Evolutionary conservation across 768 basidiomycete species (phyloP), one percentile per base, ranked within the genome.

Genomic region (Auricularia cornea): DNA sequence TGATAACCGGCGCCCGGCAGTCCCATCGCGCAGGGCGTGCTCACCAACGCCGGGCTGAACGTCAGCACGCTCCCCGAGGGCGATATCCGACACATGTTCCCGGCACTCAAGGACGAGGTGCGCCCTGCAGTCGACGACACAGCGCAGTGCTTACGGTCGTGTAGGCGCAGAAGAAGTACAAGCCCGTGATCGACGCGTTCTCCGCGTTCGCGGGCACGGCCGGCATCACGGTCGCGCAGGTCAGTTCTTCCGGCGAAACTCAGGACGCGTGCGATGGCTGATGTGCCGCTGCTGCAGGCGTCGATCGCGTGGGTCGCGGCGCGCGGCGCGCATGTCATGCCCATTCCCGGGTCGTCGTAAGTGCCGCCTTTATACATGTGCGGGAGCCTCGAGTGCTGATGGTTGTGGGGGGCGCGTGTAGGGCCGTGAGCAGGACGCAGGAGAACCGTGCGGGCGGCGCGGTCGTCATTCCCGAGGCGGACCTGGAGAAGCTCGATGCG

Each of bases 11-110:
- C n/a, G n/a, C n/a, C 52, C 11, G 12, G 57, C 69, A 86, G 80
- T 40, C 83, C 84, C 0, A 76, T 85, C 1, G 83, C 83, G 3
- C 73, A 76, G 20, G 83, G 84, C 3, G 76, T 84, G 70, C 72
- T 86, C 35, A 80, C 81, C 0, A 83, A 84, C 1, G 69, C 78
- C 33, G 76, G 84, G 68, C 81, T 78, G 66, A 72, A 68, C 29
- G 60, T 41, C 1, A 70, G 73, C 10, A 78, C 80, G 23, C 30
- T 81, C 28, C 33, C 67, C 70, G 80, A 76, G 66, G 78, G 78
- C 29, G 79, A 81, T 63, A 63, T 74, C 35, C 77, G 81, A n/a
- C 67, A 67, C 31, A 30, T 60, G 2, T 31, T 75, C 23, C 78
- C 78, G 29, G 73, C 80, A 12, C 80, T 82, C 75, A 75, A 80